Conservation (phyloP, 345 rosid genomes). For the Ailanthus altissimus region DNA sequence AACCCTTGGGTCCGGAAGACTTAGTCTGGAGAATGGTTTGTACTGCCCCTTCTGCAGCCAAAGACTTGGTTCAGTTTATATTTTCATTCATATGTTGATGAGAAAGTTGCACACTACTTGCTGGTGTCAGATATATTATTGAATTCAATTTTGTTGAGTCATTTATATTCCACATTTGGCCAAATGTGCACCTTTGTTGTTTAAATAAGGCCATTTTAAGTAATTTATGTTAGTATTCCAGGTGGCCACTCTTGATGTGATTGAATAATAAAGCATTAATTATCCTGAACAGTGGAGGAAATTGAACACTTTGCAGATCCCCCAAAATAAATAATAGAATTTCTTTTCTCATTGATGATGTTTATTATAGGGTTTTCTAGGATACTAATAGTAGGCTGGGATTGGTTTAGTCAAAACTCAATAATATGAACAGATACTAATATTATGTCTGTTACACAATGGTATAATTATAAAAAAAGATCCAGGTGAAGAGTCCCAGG, state of each 20-base stretch:
- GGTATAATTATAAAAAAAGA: background rate
- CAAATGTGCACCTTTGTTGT: background rate
- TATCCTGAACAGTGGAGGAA: background rate
- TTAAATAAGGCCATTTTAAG: background rate
- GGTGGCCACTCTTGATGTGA: background rate
- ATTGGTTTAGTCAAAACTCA: background rate
- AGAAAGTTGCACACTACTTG: background rate
- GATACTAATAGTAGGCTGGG: background rate
- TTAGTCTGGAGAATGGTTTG: conserved; percentile 94
- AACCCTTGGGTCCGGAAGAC: conserved; percentile 94
- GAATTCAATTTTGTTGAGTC: background rate
- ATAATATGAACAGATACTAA: too few species aligned
- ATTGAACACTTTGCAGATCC: background rate
- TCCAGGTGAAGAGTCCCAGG: background rate
- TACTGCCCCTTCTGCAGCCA: conserved; percentile 15
- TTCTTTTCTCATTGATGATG: background rate
- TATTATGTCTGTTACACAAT: background rate
- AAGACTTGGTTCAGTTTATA: background rate
- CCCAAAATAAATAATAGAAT: background rate
- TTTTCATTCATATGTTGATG: background rate
- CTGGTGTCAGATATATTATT: background rate
- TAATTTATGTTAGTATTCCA: background rate
- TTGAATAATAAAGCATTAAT: background rate
- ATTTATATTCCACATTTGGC: background rate
- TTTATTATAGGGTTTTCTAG: background rate